Conservation (phyloP, 73 alveolate genomes). For the Paramecium pentaurelia region DNA sequence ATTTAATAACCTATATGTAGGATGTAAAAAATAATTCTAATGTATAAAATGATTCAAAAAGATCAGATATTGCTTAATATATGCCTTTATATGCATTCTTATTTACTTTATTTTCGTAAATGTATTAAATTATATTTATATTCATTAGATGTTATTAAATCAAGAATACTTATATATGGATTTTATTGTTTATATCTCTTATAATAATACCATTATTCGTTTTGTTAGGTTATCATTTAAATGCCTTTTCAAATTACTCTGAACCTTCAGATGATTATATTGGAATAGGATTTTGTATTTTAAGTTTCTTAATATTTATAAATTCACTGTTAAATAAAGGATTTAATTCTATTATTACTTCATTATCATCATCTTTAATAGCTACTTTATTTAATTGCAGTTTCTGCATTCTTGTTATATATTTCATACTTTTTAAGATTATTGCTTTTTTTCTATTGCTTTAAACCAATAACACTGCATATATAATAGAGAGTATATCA, state of each 20-base stretch:
- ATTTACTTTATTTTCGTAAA: background rate
- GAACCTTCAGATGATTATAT: background rate
- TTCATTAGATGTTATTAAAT: background rate
- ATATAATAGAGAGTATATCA: background rate
- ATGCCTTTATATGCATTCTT: background rate
- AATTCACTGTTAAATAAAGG: background rate
- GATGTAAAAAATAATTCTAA: background rate
- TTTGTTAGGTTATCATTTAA: background rate
- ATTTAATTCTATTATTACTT: background rate
- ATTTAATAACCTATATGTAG: background rate
- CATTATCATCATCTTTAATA: background rate
- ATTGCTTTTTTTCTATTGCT: background rate
- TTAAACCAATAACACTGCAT: background rate
- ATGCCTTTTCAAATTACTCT: background rate
- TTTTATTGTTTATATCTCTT: background rate
- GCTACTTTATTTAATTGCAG: background rate
- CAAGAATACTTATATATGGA: background rate
- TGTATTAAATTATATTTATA: background rate
- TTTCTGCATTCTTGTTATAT: background rate
- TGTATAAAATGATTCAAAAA: background rate
- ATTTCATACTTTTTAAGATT: background rate
- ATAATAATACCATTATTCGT: background rate
- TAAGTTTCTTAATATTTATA: background rate
- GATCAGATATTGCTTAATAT: background rate
- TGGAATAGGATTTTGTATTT: background rate